Conservation (phyloP, 2,329 filamentous ascomycete genomes). For the Aspergillus ibericus region DNA sequence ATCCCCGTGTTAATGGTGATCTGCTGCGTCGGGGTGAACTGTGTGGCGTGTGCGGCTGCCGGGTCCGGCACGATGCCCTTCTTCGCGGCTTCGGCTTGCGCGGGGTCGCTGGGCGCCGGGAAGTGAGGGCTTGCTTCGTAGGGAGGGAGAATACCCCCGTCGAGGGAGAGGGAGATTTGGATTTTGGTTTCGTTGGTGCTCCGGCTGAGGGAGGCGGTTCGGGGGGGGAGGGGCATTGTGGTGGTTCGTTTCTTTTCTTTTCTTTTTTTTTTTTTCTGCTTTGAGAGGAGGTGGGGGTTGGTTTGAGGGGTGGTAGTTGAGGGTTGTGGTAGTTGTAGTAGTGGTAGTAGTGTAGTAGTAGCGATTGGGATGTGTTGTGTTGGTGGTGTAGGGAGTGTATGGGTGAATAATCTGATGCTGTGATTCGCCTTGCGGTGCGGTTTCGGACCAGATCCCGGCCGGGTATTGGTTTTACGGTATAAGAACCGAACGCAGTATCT, state of each 20-base stretch:
- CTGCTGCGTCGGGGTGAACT: slow-evolving; percentile 78
- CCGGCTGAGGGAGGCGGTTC: slow-evolving; percentile 77
- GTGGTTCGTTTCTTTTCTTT: neutral
- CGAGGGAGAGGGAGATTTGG: slow-evolving; percentile 85
- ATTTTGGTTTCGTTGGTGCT: slow-evolving; percentile 99
- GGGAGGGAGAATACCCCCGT: slow-evolving; percentile 68
- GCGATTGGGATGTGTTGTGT: too few relatives aligned
- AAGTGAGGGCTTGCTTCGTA: slow-evolving; percentile 51
- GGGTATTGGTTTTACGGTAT: too few relatives aligned
- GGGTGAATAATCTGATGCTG: neutral
- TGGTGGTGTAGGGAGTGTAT: too few relatives aligned
- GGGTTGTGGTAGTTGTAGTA: neutral
- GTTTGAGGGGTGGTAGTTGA: neutral
- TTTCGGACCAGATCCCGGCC: slow-evolving; percentile 62
- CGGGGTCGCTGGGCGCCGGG: slow-evolving; percentile 61
- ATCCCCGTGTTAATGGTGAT: slow-evolving; percentile 91
- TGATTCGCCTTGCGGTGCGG: slow-evolving; percentile 54
- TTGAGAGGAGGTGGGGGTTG: too few relatives aligned
- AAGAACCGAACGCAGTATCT: slow-evolving; percentile 11
- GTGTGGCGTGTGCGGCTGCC: slow-evolving; percentile 71
- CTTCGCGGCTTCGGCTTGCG: slow-evolving; percentile 50
- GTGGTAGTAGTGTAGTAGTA: neutral
- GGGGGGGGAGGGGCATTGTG: slow-evolving; percentile 35
- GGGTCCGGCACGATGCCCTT: slow-evolving; percentile 43
- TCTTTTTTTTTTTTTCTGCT: neutral